Conservation (phyloP, 345 rosid species). For the Pistacia vera region DNA sequence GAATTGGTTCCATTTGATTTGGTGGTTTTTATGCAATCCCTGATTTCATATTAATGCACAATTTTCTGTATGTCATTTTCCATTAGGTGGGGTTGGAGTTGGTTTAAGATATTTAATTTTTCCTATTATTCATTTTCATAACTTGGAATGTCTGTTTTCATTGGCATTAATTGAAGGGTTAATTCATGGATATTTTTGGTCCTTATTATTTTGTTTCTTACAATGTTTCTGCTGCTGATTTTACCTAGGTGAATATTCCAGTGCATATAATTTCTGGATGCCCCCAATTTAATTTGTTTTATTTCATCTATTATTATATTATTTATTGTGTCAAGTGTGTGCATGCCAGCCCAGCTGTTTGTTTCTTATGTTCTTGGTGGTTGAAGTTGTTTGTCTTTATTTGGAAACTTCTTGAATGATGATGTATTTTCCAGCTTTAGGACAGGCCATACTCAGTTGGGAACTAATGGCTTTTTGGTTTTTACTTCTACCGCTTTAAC, state of each 20-base stretch:
- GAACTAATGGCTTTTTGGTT: background rate
- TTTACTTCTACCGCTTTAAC: background rate
- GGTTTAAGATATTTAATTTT: background rate
- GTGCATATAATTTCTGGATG: background rate
- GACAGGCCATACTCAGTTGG: conserved; percentile 5
- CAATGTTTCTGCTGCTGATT: background rate
- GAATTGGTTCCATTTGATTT: conserved; percentile 2
- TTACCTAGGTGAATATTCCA: background rate
- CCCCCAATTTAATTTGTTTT: background rate
- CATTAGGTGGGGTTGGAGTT: background rate
- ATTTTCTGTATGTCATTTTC: background rate
- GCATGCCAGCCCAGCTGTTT: conserved; percentile 40
- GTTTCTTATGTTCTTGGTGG: conserved; percentile 10
- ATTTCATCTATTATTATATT: background rate
- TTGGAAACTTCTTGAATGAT: conserved; percentile 25
- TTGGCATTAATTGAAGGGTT: background rate
- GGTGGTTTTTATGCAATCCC: conserved; percentile 5
- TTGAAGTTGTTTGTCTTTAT: conserved; percentile 14
- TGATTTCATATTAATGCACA: background rate
- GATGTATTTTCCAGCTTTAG: conserved; percentile 4
- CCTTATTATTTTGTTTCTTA: background rate
- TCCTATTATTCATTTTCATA: background rate
- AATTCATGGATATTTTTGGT: conserved; percentile 1
- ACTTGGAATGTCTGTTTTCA: background rate
- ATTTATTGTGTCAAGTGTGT: conserved; percentile 2